Evolutionary conservation across 257 asterid genomes (phyloP), one percentile per base, ranked within the genome.

Genomic region (Primulina tabacum): DNA sequence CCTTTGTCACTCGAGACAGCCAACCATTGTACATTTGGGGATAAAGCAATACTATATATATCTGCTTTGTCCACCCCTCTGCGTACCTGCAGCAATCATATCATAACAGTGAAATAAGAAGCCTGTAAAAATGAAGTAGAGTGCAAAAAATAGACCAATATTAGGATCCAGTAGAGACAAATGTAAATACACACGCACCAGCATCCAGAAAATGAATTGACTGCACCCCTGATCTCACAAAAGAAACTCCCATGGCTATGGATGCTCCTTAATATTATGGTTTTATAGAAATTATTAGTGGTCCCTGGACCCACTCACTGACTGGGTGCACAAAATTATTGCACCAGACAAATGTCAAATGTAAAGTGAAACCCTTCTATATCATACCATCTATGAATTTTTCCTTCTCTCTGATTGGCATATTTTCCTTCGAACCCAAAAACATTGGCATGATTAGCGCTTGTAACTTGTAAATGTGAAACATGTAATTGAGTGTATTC

Each of bases 1-100:
- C 97, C 95, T 84, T 90, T 92, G 84, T 88, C 98, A 75, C 98
- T 92, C 0, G 97, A 88, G 77, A 92, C 92, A 7, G 87, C 96
- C 83, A 92, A 79, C 98, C 98, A 92, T 79, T 84, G 92, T 75
- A 84, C 88, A 77, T 90, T 88, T 62, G 98, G 93, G 60, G 98
- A 92, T 57, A 92, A 82, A 60, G 96, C 85, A 76, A 92, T 86
- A 72, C 92, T 82, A 64, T 81, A 88, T 38, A 92, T 87, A 77
- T 90, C 95, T 12, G 98, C 97, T 86, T 76, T 83, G 82, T 90
- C 98, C 24, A 73, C 85, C 47, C 98, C 98, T 84, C 98, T 84
- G 74, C 98, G 98, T 57, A 92, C 98, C 98, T 92, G 76, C 62
- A 38, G 57, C 67, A 82, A 70, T 68, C 71, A 79, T 63, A 70